Conservation (phyloP, 768 basidiomycete genomes). For the Russula earlei region DNA sequence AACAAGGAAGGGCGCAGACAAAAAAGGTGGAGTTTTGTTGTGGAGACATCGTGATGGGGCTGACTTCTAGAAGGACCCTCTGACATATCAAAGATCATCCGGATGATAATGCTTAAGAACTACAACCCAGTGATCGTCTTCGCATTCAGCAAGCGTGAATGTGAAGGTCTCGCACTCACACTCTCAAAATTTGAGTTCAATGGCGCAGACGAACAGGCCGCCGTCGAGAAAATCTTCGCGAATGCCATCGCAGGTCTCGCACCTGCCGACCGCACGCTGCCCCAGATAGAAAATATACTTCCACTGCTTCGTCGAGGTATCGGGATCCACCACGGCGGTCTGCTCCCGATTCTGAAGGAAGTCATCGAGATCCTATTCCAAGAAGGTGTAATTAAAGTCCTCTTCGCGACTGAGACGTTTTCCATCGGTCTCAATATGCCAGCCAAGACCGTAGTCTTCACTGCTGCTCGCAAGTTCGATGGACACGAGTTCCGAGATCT, state of each 20-base stretch:
- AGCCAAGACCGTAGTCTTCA: constrained; percentile 98
- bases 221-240: constrained; percentile 81
- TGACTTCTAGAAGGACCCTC: constrained; percentile 50
- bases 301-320: constrained; percentile 92
- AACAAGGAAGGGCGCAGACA: constrained; percentile 84
- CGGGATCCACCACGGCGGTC: constrained; percentile 96
- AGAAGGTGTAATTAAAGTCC: constrained; percentile 93
- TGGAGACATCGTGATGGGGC: background rate
- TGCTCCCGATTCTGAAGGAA: constrained; percentile 95
- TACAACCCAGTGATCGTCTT: constrained; percentile 98
- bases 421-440: constrained; percentile 99
- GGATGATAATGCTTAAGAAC: constrained; percentile 96
- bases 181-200: constrained; percentile 97
- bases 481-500: constrained; percentile 90
- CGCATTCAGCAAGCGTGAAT: constrained; percentile 96
- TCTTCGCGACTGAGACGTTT: constrained; percentile 98
- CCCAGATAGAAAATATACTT: constrained; percentile 87
- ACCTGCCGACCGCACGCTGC: constrained; percentile 77
- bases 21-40: constrained; percentile 54
- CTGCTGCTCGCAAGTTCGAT: constrained; percentile 90
- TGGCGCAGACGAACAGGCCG: constrained; percentile 81
- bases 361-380: constrained; percentile 99
- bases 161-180: constrained; percentile 83
- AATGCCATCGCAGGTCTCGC: constrained; percentile 90
- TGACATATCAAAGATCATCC: constrained; percentile 95